Evolutionary conservation across 495 filamentous ascomycete genomes (phyloP).

Genomic region (Monascus purpureus): DNA sequence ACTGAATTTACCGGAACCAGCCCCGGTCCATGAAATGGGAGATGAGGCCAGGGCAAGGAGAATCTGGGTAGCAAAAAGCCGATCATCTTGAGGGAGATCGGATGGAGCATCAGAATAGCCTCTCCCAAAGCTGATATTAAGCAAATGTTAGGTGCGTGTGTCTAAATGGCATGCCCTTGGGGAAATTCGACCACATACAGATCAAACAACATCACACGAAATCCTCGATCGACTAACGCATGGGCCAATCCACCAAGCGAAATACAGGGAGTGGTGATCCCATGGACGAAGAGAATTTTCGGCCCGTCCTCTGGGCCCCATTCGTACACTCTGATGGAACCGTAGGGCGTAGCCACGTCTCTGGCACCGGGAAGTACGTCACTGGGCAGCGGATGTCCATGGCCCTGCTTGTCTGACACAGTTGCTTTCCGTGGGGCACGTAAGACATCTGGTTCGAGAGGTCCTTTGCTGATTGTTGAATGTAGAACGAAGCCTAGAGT

Average conservation of each 20-base stretch:
- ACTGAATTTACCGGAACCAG: constrained; percentile 40
- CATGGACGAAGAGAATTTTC: constrained; percentile 74
- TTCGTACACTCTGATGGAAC: constrained; percentile 73
- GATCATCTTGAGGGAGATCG: constrained; percentile 53
- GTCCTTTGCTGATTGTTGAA: constrained; percentile 14
- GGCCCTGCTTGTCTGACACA: constrained; percentile 30
- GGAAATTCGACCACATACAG: constrained; percentile 15
- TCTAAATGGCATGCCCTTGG: background rate
- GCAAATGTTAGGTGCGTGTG: background rate
- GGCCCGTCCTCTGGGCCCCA: constrained; percentile 69
- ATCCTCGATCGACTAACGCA: constrained; percentile 56
- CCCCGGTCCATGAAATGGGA: constrained; percentile 49
- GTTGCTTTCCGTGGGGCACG: constrained; percentile 33
- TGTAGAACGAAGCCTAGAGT: constrained; percentile 27
- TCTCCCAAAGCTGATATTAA: constrained; percentile 48
- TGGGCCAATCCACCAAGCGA: constrained; percentile 54
- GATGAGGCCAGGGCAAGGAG: constrained; percentile 59
- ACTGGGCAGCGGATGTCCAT: constrained; percentile 53
- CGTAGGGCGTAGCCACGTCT: constrained; percentile 65
- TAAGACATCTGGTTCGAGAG: constrained; percentile 13
- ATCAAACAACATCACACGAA: constrained; percentile 72
- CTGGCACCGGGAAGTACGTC: constrained; percentile 60
- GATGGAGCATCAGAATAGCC: constrained; percentile 62
- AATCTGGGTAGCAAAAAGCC: constrained; percentile 64
- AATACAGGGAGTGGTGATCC: constrained; percentile 72